Percentiles rank a stretch among this genome's conserved stretches.
These are phyloP conservation scores for Spathaspora arborariae DNA, from an alignment of 805 yeast genomes.

Conservation along the genomic window DNA sequence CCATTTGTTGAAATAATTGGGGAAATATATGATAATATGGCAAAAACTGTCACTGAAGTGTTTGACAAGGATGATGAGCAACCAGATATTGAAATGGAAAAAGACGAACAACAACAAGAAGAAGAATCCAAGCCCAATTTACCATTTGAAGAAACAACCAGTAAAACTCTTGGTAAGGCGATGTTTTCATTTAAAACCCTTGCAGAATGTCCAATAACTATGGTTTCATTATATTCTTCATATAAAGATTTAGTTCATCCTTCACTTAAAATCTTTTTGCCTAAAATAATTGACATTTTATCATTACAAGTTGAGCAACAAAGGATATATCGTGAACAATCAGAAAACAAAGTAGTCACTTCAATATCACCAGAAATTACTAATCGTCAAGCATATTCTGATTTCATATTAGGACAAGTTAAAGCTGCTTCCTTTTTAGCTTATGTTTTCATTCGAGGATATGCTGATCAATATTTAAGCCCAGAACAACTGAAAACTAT, in stretches of 20 bases:
- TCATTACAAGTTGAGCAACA: conserved; percentile 82
- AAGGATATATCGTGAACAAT: conserved; percentile 33
- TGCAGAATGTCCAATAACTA: conserved; percentile 95
- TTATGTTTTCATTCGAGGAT: conserved; percentile 82
- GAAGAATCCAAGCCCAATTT: conserved; percentile 16
- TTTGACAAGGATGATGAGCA: conserved; percentile 39
- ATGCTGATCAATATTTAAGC: conserved; percentile 57
- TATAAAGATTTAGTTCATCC: conserved; percentile 72
- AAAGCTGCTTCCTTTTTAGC: conserved; percentile 95
- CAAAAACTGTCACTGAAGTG: conserved; percentile 65
- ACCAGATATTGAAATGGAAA: not conserved
- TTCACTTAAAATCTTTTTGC: conserved; percentile 73
- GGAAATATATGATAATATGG: conserved; percentile 75
- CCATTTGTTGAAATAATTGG: conserved; percentile 75
- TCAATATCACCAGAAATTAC: conserved; percentile 72
- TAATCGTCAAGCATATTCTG: conserved; percentile 78
- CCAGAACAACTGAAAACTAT: conserved; percentile 49
- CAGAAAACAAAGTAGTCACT: conserved; percentile 58
- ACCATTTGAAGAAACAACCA: conserved; percentile 38
- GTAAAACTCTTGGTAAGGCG: conserved; percentile 58
- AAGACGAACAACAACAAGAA: not conserved
- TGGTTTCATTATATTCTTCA: conserved; percentile 87
- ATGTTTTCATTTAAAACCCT: conserved; percentile 84
- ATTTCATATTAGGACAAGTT: conserved; percentile 88
- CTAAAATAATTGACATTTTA: conserved; percentile 72